Conservation (phyloP, 345 rosid genomes). For the Rhodamnia rubescens region DNA sequence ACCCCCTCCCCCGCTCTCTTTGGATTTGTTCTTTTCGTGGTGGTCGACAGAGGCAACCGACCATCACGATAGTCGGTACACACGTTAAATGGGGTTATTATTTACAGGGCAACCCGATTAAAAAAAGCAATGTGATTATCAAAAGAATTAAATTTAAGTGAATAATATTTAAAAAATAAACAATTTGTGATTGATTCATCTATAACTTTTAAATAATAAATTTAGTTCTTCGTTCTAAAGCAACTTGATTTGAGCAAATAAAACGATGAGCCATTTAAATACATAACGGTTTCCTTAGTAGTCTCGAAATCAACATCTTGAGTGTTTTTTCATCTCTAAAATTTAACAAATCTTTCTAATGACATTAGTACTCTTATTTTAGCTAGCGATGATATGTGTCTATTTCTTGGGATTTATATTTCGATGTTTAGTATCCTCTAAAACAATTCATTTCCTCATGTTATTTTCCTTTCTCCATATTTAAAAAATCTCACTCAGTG, state of each 20-base stretch:
- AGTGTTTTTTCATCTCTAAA: not conserved
- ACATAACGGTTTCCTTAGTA: not conserved
- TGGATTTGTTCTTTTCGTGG: too few species aligned
- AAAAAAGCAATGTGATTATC: not conserved
- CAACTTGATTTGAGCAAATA: not conserved
- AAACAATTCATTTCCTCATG: not conserved
- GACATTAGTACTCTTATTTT: not conserved
- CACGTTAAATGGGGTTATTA: not conserved
- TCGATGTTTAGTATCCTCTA: not conserved
- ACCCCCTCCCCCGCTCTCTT: too few species aligned
- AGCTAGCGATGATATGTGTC: not conserved
- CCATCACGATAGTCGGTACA: too few species aligned
- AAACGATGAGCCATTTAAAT: not conserved
- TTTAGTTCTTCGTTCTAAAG: accelerated
- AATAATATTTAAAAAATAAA: not conserved
- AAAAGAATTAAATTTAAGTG: not conserved
- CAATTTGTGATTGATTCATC: accelerated
- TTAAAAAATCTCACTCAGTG: not conserved
- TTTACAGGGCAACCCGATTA: not conserved
- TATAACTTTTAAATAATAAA: accelerated
- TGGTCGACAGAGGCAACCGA: too few species aligned
- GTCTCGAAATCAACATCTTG: not conserved
- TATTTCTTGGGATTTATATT: too few species aligned
- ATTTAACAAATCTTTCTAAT: not conserved
- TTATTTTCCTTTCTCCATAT: not conserved